These are phyloP conservation scores for Eucalyptus virginea DNA, from an alignment of 345 rosid species.

Conservation along the genomic window DNA sequence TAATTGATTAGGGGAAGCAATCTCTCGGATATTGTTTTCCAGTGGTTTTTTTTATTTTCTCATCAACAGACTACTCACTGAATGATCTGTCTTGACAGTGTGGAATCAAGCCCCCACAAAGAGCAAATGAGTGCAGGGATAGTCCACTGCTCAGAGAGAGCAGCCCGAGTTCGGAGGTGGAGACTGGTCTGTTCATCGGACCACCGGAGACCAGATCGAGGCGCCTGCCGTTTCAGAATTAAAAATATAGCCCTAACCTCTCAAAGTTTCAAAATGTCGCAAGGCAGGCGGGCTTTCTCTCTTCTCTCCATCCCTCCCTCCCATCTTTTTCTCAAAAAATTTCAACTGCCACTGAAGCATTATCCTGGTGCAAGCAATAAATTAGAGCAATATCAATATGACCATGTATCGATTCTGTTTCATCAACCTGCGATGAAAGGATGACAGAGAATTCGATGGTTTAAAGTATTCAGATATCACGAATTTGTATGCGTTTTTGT, in stretches of 20 bases:
- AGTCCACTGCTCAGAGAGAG: constrained; percentile 14
- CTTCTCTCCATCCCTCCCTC: neutral
- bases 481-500: neutral
- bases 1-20: neutral
- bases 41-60: neutral
- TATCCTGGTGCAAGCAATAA: neutral
- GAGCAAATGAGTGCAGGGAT: constrained; percentile 3
- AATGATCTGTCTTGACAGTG: constrained; percentile 12
- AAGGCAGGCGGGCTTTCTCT: neutral
- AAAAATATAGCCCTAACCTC: neutral
- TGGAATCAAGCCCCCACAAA: constrained; percentile 10
- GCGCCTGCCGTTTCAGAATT: neutral
- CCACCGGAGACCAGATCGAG: constrained; percentile 45
- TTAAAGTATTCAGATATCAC: neutral
- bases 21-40: neutral
- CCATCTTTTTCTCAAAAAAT: neutral
- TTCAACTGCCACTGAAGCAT: neutral
- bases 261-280: neutral
- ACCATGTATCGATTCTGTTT: neutral
- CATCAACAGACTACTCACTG: neutral
- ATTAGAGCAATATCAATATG: neutral
- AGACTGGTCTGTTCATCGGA: constrained; percentile 82
- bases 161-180: constrained; percentile 62
- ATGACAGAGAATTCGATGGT: neutral
- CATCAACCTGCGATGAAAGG: neutral